phyloP scores from a whole-genome alignment of 139 green algal species.

The Zygnema circumcarinatum region DNA sequence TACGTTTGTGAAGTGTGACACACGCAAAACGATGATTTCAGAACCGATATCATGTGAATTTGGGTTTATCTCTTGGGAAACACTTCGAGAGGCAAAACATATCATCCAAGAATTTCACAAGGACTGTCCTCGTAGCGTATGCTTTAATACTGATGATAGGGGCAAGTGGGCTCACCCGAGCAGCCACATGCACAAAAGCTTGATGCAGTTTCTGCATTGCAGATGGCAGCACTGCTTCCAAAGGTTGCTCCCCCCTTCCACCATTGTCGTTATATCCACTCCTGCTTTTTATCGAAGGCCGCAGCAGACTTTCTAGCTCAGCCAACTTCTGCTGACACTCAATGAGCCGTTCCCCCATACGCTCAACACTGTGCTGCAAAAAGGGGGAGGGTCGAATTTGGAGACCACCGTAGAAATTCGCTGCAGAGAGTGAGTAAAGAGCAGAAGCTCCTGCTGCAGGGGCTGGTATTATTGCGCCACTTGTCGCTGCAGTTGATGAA shows the following conservation, averaged over 20 bases:
- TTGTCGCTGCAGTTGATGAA: background rate
- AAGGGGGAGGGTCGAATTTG: constrained; percentile 24
- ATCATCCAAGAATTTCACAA: no score
- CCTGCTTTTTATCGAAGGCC: background rate
- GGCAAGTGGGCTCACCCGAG: no score
- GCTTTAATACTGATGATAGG: no score
- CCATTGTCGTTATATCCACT: background rate
- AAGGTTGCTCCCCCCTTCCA: background rate
- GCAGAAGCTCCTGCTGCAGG: background rate
- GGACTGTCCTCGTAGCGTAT: no score
- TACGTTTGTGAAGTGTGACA: no score
- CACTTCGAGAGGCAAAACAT: no score
- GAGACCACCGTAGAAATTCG: constrained; percentile 15
- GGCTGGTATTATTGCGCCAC: background rate
- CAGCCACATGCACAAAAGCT: constrained; percentile 53
- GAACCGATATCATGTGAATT: no score
- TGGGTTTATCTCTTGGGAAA: no score
- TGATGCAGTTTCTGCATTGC: constrained; percentile 39
- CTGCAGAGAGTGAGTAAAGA: background rate
- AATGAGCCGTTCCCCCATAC: background rate
- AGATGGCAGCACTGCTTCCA: constrained; percentile 16
- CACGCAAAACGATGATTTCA: no score
- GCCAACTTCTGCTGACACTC: constrained; percentile 9
- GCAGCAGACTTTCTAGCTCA: constrained; percentile 45
- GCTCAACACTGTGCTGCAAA: constrained; percentile 5